A percentile compares a stretch with the other conserved stretches of the same genome.
Conservation (phyloP, 2,329 filamentous ascomycete genomes). For the Cladorrhinum sp. region DNA sequence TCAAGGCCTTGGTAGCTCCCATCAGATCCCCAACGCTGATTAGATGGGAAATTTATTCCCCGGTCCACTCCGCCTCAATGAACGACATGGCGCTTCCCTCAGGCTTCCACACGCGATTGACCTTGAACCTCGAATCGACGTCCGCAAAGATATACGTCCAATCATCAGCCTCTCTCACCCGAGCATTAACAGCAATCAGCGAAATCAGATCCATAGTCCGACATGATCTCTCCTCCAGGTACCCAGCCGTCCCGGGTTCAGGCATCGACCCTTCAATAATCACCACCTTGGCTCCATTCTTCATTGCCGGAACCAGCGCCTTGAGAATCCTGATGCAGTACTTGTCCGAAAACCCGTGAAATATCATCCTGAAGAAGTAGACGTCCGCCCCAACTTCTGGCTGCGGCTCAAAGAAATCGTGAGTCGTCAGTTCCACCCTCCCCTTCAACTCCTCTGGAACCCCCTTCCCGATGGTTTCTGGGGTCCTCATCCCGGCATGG, state of each 20-base stretch:
- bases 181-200: slow-evolving; percentile 20
- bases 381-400: slow-evolving; percentile 25
- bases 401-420: slow-evolving; percentile 33
- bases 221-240: slow-evolving; percentile 17
- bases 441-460: slow-evolving; percentile 22
- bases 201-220: slow-evolving; percentile 23
- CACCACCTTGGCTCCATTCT: slow-evolving; percentile 27
- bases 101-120: slow-evolving; percentile 19
- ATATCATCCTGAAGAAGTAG: slow-evolving; percentile 35
- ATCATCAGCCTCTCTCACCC: slow-evolving; percentile 23
- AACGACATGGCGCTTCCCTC: slow-evolving; percentile 20
- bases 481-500: slow-evolving; percentile 24
- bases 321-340: slow-evolving; percentile 34
- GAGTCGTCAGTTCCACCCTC: slow-evolving; percentile 26
- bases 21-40: too few species aligned
- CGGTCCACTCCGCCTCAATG: slow-evolving; percentile 23
- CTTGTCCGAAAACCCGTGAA: slow-evolving; percentile 36
- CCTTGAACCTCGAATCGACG: slow-evolving; percentile 19
- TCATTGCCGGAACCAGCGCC: slow-evolving; percentile 32
- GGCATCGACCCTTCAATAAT: slow-evolving; percentile 22
- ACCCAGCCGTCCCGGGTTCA: neutral
- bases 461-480: slow-evolving; percentile 19
- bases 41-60: too few species aligned
- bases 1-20: too few species aligned
- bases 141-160: slow-evolving; percentile 20